Conservation (phyloP, 257 asterid genomes). For the Fraxinus anomala region DNA sequence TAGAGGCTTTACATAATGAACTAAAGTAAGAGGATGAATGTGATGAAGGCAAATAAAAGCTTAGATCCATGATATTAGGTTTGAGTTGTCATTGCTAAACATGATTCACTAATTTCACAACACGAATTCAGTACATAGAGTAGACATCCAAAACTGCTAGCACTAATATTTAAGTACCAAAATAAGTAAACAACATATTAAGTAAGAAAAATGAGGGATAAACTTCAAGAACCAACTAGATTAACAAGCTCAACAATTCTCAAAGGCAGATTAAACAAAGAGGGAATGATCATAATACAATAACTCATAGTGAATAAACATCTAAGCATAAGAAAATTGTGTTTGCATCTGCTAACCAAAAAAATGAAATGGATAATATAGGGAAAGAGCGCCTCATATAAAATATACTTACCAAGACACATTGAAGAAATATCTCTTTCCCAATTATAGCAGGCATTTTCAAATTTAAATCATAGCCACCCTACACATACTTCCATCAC, state of each 20-base stretch:
- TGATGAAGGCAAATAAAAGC: slow-evolving; percentile 61
- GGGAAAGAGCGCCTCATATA: too few relatives aligned
- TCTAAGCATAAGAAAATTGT: neutral
- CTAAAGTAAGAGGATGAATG: slow-evolving; percentile 60
- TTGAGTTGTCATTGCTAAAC: slow-evolving; percentile 69
- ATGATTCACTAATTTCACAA: slow-evolving; percentile 86
- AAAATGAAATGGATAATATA: neutral
- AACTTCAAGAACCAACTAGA: too few relatives aligned
- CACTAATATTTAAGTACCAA: too few relatives aligned
- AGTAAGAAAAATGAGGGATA: too few relatives aligned
- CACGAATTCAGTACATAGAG: slow-evolving; percentile 63
- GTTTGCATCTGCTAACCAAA: neutral
- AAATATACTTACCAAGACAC: too few relatives aligned
- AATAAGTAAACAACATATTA: too few relatives aligned
- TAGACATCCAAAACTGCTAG: slow-evolving; percentile 32
- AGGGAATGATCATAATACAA: neutral
- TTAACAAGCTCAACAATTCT: too few relatives aligned
- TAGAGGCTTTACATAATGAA: slow-evolving; percentile 64
- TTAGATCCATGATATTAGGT: slow-evolving; percentile 55
- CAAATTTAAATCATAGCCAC: neutral
- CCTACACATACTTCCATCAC: neutral
- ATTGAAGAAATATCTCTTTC: neutral
- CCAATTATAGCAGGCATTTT: neutral
- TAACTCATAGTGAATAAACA: neutral
- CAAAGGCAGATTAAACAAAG: neutral